These are phyloP conservation scores for Aspergillus carlsbadensis DNA, from an alignment of 495 filamentous ascomycete genomes.

Conservation along the genomic window DNA sequence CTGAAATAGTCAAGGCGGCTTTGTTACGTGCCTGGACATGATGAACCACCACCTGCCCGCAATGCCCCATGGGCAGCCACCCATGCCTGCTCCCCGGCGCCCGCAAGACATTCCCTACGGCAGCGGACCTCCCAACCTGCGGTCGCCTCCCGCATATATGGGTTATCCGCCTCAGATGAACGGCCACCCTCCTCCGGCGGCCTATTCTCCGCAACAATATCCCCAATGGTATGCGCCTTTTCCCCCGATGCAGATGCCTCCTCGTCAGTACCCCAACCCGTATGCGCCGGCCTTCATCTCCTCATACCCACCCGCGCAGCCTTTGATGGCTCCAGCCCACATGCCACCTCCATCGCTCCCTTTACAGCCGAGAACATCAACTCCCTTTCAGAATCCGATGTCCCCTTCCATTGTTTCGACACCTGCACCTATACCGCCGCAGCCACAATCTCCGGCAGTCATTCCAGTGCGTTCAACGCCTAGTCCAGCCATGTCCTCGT, in stretches of 20 bases:
- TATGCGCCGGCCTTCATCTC: constrained; percentile 52
- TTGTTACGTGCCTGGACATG: constrained; percentile 39
- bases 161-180: constrained; percentile 47
- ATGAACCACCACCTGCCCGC: constrained; percentile 58
- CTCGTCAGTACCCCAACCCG: constrained; percentile 36
- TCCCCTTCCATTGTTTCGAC: constrained; percentile 36
- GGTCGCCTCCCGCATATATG: constrained; percentile 45
- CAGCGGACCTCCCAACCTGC: constrained; percentile 45
- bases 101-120: constrained; percentile 51
- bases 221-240: constrained; percentile 48
- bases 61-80: constrained; percentile 55
- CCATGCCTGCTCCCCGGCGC: constrained; percentile 48
- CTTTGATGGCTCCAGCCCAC: constrained; percentile 41
- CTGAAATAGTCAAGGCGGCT: constrained; percentile 40
- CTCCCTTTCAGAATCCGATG: constrained; percentile 42
- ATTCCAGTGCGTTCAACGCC: constrained; percentile 27
- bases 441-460: constrained; percentile 32
- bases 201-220: constrained; percentile 45
- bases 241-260: constrained; percentile 46
- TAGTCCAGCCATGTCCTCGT: constrained; percentile 30
- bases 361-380: constrained; percentile 41
- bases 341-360: constrained; percentile 35
- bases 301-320: constrained; percentile 48
- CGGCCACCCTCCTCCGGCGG: constrained; percentile 39
- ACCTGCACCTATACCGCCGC: constrained; percentile 31